Conservation (phyloP, 176 grass and related monocot genomes). For the Stipa capillata region DNA sequence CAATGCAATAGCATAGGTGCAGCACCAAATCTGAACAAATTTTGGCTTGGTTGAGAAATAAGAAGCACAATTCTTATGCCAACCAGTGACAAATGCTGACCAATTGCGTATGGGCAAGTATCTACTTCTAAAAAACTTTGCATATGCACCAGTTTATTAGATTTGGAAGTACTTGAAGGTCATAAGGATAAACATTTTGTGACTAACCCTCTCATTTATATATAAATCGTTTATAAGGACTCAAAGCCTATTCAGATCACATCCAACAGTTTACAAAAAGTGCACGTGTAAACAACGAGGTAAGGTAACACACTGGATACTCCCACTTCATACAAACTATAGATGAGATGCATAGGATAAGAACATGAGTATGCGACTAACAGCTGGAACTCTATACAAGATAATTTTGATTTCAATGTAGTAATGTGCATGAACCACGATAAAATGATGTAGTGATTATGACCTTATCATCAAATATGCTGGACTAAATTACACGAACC, state of each 20-base stretch:
- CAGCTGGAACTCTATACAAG: neutral
- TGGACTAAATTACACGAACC: neutral
- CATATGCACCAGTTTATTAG: no score
- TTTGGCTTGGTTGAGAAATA: no score
- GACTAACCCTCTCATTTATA: no score
- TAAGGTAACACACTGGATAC: neutral
- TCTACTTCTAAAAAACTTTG: no score
- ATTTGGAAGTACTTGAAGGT: neutral
- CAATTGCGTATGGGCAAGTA: no score
- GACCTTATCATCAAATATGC: no score
- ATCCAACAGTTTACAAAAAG: neutral
- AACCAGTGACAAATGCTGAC: no score
- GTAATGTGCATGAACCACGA: neutral
- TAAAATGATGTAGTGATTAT: no score
- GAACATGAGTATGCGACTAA: neutral
- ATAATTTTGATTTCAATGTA: neutral
- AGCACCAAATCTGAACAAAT: no score
- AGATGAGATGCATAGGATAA: neutral
- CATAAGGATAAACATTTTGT: neutral
- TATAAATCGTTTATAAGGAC: no score
- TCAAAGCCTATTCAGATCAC: neutral
- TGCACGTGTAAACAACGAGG: neutral
- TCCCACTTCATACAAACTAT: neutral
- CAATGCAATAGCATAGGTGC: no score
- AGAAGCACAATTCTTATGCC: no score